Conservation (phyloP, 202 grass and related monocot genomes). For the Brachypodium distachyon region DNA sequence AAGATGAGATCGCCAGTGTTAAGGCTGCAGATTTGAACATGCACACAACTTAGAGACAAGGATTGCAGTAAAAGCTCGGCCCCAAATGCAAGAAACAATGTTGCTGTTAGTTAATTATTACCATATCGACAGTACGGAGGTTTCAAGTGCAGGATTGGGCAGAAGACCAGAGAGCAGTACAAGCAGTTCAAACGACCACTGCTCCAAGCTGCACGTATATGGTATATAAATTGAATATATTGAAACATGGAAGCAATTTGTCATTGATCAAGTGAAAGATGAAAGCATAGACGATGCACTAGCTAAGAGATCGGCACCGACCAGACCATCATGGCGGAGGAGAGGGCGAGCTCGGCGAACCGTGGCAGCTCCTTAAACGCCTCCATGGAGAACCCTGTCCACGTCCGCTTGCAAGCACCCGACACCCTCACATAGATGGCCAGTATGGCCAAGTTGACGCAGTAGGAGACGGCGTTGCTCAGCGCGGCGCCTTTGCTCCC, state of each 20-base stretch:
- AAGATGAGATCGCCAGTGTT: slow-evolving; percentile 11
- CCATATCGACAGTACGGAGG: slow-evolving; percentile 52
- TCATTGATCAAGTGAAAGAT: no score
- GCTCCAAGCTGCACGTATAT: slow-evolving; percentile 32
- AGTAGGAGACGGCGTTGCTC: slow-evolving; percentile 33
- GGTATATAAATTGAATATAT: no score
- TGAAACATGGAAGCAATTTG: no score
- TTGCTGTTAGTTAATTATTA: not conserved
- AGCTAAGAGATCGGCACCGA: not conserved
- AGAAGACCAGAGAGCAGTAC: slow-evolving; percentile 58
- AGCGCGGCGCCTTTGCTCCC: slow-evolving; percentile 61
- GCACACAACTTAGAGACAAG: not conserved
- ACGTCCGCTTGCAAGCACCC: slow-evolving; percentile 29
- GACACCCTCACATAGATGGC: slow-evolving; percentile 42
- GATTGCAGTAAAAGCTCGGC: no score
- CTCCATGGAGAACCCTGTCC: slow-evolving; percentile 50
- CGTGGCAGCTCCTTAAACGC: slow-evolving; percentile 24
- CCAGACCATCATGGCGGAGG: slow-evolving; percentile 64
- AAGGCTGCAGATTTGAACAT: not conserved
- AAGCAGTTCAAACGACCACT: slow-evolving; percentile 58
- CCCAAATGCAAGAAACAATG: no score
- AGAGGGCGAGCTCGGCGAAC: slow-evolving; percentile 42
- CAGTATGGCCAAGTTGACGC: slow-evolving; percentile 31
- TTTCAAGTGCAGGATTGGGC: slow-evolving; percentile 57
- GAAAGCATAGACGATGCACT: no score